Conservation (phyloP, 2,329 filamentous ascomycete genomes). For the Hypoxylon rubiginosum region DNA sequence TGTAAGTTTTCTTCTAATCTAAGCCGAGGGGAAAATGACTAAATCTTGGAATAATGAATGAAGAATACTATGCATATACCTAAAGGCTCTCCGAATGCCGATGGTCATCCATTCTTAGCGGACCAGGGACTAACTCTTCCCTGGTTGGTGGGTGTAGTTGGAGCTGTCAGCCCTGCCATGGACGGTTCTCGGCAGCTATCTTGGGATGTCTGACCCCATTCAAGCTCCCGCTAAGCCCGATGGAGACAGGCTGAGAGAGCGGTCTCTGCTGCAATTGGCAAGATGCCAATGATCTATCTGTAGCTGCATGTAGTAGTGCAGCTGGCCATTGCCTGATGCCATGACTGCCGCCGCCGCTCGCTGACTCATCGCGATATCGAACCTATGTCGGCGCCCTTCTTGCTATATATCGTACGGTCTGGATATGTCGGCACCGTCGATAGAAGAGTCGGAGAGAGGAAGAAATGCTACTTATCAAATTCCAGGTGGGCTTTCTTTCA, state of each 20-base stretch:
- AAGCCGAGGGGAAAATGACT: no score
- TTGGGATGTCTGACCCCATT: background rate
- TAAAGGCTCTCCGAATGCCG: background rate
- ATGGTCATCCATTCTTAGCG: constrained; percentile 1
- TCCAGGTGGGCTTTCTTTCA: no score
- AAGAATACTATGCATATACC: no score
- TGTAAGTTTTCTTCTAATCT: no score
- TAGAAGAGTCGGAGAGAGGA: background rate
- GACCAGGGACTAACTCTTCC: background rate
- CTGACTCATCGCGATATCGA: background rate
- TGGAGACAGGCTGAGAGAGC: background rate
- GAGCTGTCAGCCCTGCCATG: constrained; percentile 26
- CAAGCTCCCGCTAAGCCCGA: constrained; percentile 1
- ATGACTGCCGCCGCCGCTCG: background rate
- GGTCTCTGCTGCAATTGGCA: constrained; percentile 16
- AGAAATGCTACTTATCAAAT: background rate
- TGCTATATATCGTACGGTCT: background rate
- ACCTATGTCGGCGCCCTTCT: background rate
- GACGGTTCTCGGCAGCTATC: constrained; percentile 6
- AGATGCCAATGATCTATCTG: background rate
- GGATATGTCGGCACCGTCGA: background rate
- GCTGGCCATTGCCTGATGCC: background rate
- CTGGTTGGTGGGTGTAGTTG: background rate
- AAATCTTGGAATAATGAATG: background rate
- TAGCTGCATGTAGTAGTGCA: background rate